Evolutionary conservation across 768 basidiomycete genomes (phyloP).

Genomic region (Suillus subluteus): DNA sequence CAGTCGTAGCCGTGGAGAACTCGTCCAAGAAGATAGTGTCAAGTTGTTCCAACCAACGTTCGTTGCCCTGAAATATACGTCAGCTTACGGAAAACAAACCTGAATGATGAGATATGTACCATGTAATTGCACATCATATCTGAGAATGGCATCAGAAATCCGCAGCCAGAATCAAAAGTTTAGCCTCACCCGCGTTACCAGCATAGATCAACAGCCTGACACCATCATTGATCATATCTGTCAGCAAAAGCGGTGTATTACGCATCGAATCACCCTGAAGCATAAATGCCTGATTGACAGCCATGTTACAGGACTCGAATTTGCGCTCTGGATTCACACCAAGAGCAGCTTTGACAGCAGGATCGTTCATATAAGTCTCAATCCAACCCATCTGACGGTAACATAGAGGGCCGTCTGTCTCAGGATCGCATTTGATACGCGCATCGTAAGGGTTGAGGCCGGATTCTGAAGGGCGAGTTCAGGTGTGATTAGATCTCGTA

Average conservation of each 20-base stretch:
- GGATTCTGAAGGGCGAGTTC: conserved; percentile 44
- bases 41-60: conserved; percentile 71
- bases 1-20: conserved; percentile 51
- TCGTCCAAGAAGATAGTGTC: conserved; percentile 64
- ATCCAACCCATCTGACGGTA: conserved; percentile 86
- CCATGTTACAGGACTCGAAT: conserved; percentile 76
- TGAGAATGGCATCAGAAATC: conserved; percentile 26
- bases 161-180: conserved; percentile 3
- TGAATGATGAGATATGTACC: conserved; percentile 37
- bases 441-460: conserved; percentile 92
- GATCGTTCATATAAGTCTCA: conserved; percentile 85
- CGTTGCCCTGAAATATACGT: conserved; percentile 60
- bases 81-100: conserved; percentile 8
- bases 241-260: conserved; percentile 77
- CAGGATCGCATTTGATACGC: conserved; percentile 70
- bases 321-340: conserved; percentile 64
- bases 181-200: conserved; percentile 69
- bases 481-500: conserved; percentile 1
- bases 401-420: conserved; percentile 73
- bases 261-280: conserved; percentile 87
- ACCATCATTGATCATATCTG: conserved; percentile 81
- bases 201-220: conserved; percentile 89
- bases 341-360: conserved; percentile 75
- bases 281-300: conserved; percentile 80
- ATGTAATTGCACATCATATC: conserved; percentile 92